Base-by-base conservation (phyloP, 768 basidiomycete genomes). In the Tricholoma sp. region DNA sequence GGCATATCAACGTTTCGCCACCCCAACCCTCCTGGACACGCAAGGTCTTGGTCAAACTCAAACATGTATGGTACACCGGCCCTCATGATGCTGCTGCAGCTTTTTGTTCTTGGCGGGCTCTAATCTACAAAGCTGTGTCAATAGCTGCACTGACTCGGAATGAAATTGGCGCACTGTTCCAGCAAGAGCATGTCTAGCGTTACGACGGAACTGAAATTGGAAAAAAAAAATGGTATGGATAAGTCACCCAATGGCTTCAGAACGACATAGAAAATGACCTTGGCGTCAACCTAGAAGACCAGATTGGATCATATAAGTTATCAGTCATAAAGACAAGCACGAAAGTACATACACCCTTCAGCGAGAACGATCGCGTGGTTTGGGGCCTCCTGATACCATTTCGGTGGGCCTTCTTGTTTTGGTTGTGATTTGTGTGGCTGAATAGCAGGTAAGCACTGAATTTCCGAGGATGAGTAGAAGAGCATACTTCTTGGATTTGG, bases 401-500 rank as follows among this genome's bases (percentile, higher is more conserved):
- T 63, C 90, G 84, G 81, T 98, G 96, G 63, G 96, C 94, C 85
- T 97, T 98, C 75, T 85, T 86, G 81, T 66, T 92, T 79, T 97
- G 94, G 81, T 96, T 97, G 83, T 96, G 94, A 75, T 91, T 92
- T 68, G 89, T 92, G 72, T 93, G 88, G 67, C 89, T 94, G 59
- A 24, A 31, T 55, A 53, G 15, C 34, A 8, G 17, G 55, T 58
- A 2, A 50, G 55, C 34, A 45, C 28, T 15, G 39, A 39, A 32
- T 12, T 42, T 34, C 28, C 36, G n/a, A 37, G 9, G 56, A 32
- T 31, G 31, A 24, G 8, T 31, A 5, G 15, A 24, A 36, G 7
- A 42, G 68, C 83, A 55, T 71, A 95, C 92, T 98, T 98, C 82
- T 98, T 98, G 61, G 96, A 98, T 79, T 98, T 97, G 82, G 94